Base-by-base conservation (phyloP, 495 filamentous ascomycete species). In the Pyrenopolyporus hunteri region DNA sequence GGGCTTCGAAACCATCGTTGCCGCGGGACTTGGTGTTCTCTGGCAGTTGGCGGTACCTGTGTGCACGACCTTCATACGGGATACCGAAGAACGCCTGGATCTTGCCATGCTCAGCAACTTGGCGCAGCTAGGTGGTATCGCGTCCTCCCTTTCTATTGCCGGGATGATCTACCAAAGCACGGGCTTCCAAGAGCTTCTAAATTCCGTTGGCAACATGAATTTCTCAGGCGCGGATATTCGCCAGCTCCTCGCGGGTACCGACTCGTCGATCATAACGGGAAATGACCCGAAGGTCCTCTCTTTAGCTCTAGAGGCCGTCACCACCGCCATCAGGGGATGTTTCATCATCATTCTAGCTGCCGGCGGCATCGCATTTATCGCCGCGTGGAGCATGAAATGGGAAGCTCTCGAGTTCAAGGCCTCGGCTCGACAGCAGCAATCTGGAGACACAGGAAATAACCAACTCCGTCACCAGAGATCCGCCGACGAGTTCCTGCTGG, bases 121-220 rank as follows among this genome's bases (percentile, higher is more conserved):
- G 22, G 82, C 78, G 1, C 85, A 87, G 63, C 65, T 85, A 3
- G 57, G 69, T 0, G 81, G 83, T 13, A 72, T 80, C 3, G 78
- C 81, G 0, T 66, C 85, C 25, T 69, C 82, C 0, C 73, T 88
- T 1, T 77, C 82, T 1, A 81, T 88, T 29, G 78, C 83, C 3
- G 82, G 81, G 3, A 65, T 75, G 2, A 69, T 87, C 0, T 87
- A 84, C 66, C 63, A 84, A 22, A 85, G 85, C 56, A 55, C 68
- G 16, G 70, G 73, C 0, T 57, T 71, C 45, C 63, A 68, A 6
- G 56, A 57, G 5, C 69, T 80, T 13, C 25, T 56, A 3, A 49
- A 47, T 3, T 54, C 80, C 10, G 43, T 82, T 1, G 44, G 78
- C 73, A 22, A 46, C 17, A 37, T 28, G 1, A 50, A 54, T 67